These are phyloP conservation scores for Kazachstania taianensis DNA, from an alignment of 805 yeast species.

Conservation along the genomic window DNA sequence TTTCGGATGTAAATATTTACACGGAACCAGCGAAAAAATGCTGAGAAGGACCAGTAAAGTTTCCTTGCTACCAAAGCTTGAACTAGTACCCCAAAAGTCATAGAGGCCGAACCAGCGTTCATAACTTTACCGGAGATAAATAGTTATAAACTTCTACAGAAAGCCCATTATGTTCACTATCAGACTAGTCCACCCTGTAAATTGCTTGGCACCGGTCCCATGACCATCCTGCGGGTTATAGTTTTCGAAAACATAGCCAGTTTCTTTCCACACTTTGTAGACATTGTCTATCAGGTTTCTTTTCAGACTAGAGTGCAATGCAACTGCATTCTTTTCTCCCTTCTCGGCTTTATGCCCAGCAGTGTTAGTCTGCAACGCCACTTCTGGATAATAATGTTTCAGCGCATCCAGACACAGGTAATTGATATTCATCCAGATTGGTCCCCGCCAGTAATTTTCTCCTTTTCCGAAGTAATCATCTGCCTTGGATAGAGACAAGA, in stretches of 20 bases:
- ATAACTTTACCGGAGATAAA: too few relatives aligned
- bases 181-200: conserved; percentile 89
- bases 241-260: conserved; percentile 88
- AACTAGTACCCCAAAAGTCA: too few relatives aligned
- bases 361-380: conserved; percentile 8
- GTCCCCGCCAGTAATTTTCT: conserved; percentile 94
- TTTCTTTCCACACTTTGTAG: conserved; percentile 53
- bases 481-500: conserved; percentile 65
- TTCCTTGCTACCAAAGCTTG: too few relatives aligned
- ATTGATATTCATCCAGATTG: conserved; percentile 88
- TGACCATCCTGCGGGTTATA: conserved; percentile 69
- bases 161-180: conserved; percentile 64
- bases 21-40: too few relatives aligned
- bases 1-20: too few relatives aligned
- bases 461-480: conserved; percentile 60
- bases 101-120: too few relatives aligned
- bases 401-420: conserved; percentile 69
- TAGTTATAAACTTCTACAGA: neutral
- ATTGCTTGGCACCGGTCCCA: conserved; percentile 77
- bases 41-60: too few relatives aligned
- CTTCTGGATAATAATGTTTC: conserved; percentile 38
- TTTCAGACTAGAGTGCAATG: conserved; percentile 50
- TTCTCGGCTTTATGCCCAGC: neutral
- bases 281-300: conserved; percentile 59
- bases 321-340: neutral